Evolutionary conservation across 371 early-diverging fungal species (phyloP).

Genomic region (Mucor sp.): DNA sequence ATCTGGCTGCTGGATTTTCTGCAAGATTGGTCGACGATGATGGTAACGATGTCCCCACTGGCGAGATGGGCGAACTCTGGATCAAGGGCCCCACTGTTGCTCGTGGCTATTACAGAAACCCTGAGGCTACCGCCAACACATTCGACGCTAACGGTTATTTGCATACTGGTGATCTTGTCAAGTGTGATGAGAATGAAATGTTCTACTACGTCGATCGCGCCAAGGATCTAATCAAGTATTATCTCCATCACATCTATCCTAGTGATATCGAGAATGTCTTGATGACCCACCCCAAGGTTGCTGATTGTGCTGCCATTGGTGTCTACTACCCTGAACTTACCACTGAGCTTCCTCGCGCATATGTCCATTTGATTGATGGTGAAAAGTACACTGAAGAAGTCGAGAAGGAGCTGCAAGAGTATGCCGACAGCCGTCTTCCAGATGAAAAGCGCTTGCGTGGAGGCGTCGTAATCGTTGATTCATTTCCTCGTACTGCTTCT

Average conservation of each 20-base stretch:
- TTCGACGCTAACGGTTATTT: slow-evolving; percentile 72
- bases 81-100: slow-evolving; percentile 56
- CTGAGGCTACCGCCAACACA: slow-evolving; percentile 58
- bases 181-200: slow-evolving; percentile 51
- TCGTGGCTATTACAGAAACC: slow-evolving; percentile 61
- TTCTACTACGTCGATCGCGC: slow-evolving; percentile 62
- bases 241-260: slow-evolving; percentile 41
- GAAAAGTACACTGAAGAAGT: slow-evolving; percentile 14
- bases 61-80: slow-evolving; percentile 65
- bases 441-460: slow-evolving; percentile 75
- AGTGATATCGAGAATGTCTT: slow-evolving; percentile 37
- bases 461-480: slow-evolving; percentile 64
- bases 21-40: slow-evolving; percentile 62
- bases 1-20: slow-evolving; percentile 55
- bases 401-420: slow-evolving; percentile 50
- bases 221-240: slow-evolving; percentile 73
- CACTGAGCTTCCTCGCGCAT: slow-evolving; percentile 65
- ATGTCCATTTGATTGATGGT: slow-evolving; percentile 32
- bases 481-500: slow-evolving; percentile 67
- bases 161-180: slow-evolving; percentile 79
- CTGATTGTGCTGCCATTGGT: slow-evolving; percentile 71
- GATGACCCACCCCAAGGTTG: slow-evolving; percentile 49
- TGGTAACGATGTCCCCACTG: slow-evolving; percentile 38
- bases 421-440: slow-evolving; percentile 48
- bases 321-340: slow-evolving; percentile 29